phyloP scores from a whole-genome alignment of 495 filamentous ascomycete genomes.

The Daldinia childiae region DNA sequence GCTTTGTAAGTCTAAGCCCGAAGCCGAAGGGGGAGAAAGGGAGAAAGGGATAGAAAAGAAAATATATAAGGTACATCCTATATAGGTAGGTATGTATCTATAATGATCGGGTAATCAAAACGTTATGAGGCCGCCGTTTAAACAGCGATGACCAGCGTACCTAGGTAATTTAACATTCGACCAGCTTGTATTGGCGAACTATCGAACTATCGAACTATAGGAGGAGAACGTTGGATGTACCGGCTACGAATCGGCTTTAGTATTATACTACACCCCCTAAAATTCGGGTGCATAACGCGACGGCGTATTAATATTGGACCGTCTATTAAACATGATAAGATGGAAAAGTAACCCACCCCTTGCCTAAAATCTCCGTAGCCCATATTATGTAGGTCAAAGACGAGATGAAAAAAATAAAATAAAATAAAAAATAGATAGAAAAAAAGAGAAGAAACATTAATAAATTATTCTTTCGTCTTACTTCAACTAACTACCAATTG shows the following conservation, averaged over 20 bases:
- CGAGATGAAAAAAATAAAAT: background rate
- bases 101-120: background rate
- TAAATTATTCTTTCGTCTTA: constrained; percentile 22
- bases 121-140: constrained; percentile 33
- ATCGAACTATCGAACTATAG: constrained; percentile 18
- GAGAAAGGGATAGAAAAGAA: constrained; percentile 10
- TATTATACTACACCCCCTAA: constrained; percentile 28
- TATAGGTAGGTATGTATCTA: background rate
- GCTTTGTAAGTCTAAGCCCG: constrained; percentile 31
- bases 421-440: background rate
- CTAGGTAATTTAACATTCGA: constrained; percentile 40
- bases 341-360: constrained; percentile 15
- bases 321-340: constrained; percentile 34
- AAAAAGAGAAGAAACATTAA: constrained; percentile 33
- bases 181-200: constrained; percentile 9
- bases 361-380: constrained; percentile 31
- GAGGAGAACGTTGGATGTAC: constrained; percentile 12
- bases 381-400: background rate
- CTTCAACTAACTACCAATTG: constrained; percentile 30
- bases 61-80: background rate
- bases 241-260: constrained; percentile 12
- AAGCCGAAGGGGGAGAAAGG: too few species aligned
- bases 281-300: constrained; percentile 31
- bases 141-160: constrained; percentile 27
- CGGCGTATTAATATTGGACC: constrained; percentile 35